A percentile compares a stretch with the other conserved stretches of the same genome.
Conservation (phyloP, 192 early-diverging fungal genomes). For the Coemansia umbellata region DNA sequence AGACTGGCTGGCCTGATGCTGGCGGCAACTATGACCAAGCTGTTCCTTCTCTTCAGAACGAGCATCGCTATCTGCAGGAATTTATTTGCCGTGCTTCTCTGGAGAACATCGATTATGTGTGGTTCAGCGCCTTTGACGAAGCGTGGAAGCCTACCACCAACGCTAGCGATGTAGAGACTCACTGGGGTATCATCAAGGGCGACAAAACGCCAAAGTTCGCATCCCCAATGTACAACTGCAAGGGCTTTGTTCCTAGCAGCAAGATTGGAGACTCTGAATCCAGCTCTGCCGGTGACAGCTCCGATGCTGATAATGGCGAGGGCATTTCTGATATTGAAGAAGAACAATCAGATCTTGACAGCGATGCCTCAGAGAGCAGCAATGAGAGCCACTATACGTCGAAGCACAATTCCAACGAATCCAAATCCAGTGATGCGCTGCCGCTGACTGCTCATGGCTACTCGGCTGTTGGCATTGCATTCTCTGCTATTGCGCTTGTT, state of each 20-base stretch:
- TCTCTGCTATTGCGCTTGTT: slow-evolving; percentile 15
- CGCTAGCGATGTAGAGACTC: slow-evolving; percentile 51
- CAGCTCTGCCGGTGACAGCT: neutral
- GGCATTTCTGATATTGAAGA: neutral
- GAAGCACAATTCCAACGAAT: neutral
- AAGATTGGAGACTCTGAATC: slow-evolving; percentile 1
- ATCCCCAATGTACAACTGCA: slow-evolving; percentile 49
- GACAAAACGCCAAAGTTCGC: slow-evolving; percentile 47
- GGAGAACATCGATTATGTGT: slow-evolving; percentile 56
- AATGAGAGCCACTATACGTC: slow-evolving; percentile 2
- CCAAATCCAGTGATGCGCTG: slow-evolving; percentile 12
- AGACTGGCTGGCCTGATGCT: slow-evolving; percentile 66
- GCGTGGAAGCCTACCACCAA: slow-evolving; percentile 60
- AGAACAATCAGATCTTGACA: slow-evolving; percentile 1
- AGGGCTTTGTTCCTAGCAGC: slow-evolving; percentile 35
- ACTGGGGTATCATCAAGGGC: slow-evolving; percentile 49
- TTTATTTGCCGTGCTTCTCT: slow-evolving; percentile 61
- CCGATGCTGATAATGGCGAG: neutral
- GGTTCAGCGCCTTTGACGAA: slow-evolving; percentile 66
- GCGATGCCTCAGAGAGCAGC: slow-evolving; percentile 1
- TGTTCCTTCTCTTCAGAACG: slow-evolving; percentile 56
- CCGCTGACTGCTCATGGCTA: neutral
- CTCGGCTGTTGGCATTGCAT: neutral
- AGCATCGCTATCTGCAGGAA: slow-evolving; percentile 58
- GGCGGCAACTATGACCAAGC: slow-evolving; percentile 44